Base-by-base conservation (phyloP, 2,329 filamentous ascomycete genomes). In the Pestalotiopsis sp. region DNA sequence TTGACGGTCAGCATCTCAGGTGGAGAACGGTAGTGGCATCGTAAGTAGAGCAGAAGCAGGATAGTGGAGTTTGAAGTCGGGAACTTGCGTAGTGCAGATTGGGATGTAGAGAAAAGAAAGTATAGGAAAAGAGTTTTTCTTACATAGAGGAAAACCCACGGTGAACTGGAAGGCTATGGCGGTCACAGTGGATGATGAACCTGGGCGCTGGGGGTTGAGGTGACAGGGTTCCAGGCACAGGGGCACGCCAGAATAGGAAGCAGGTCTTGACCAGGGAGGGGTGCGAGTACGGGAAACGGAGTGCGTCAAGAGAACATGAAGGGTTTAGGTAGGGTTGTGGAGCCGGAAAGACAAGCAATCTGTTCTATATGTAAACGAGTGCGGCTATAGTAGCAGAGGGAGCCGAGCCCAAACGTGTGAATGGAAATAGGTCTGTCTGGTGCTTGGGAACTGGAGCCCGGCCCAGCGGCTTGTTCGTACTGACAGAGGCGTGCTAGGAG, bases 1-100 rank as follows among this genome's bases (percentile, higher is more conserved):
- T 78, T 76, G 71, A 79, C 77, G 78, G 76, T 81, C 78, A 81
- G 78, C 71, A 77, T 80, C 74, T 78, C 75, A 75, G 75, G 75
- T 68, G 73, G 76, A 77, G 6, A 36, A 36, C 31, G 31, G 75
- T 76, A 76, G 75, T 74, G 72, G 75, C 74, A 75, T 52, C 45
- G 17, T n/a, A 52, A n/a, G 45, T 75, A 73, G 73, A 68, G 62
- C 71, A 72, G 72, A 73, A 73, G 75, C 76, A 75, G 76, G 75
- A 76, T 74, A 78, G 72, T 70, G 76, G 76, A 74, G 75, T 76
- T 52, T 76, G 76, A 78, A 76, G 76, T 80, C 76, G 79, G 79
- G 77, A 78, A 77, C 73, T 75, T 77, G 80, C 78, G 74, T 72
- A 72, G 69, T 75, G 74, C 74, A 70, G 67, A 67, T 67, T 65